A percentile compares a stretch with the other conserved stretches of the same genome.
These are phyloP conservation scores for Puccinia horiana DNA, from an alignment of 1,284 basidiomycete genomes.

Conservation along the genomic window DNA sequence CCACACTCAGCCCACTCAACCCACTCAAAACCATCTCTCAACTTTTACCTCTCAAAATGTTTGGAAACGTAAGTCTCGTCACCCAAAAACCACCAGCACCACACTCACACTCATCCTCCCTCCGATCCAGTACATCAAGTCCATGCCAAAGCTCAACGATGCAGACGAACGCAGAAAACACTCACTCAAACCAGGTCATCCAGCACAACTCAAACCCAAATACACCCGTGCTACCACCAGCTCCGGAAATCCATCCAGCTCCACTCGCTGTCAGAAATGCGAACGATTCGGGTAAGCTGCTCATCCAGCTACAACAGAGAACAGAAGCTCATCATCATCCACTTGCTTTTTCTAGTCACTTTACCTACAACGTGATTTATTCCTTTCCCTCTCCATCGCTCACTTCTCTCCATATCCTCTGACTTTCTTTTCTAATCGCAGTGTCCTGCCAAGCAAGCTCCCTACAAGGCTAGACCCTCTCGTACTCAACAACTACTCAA, in stretches of 20 bases:
- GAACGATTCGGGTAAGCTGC: conserved; percentile 40
- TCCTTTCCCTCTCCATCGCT: neutral
- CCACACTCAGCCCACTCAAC: no score
- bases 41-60: no score
- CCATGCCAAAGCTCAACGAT: conserved; percentile 40
- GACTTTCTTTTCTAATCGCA: neutral
- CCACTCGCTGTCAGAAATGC: conserved; percentile 41
- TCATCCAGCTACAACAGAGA: neutral
- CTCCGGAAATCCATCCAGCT: conserved; percentile 30
- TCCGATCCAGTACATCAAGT: conserved; percentile 24
- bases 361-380: conserved; percentile 32
- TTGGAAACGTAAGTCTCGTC: conserved; percentile 26
- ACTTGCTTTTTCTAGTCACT: conserved; percentile 18
- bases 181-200: neutral
- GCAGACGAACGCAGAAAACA: conserved; percentile 25
- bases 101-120: neutral
- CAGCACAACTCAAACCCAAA: neutral
- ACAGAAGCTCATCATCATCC: neutral
- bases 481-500: conserved; percentile 44
- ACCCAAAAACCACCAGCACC: no score
- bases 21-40: no score
- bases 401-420: no score
- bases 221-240: conserved; percentile 28
- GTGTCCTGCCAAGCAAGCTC: conserved; percentile 28
- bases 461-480: conserved; percentile 41